Evolutionary conservation across 2,329 filamentous ascomycete species (phyloP), one percentile per base, ranked within the genome.

Genomic region (Neophaeococcomyces mojaviensis): DNA sequence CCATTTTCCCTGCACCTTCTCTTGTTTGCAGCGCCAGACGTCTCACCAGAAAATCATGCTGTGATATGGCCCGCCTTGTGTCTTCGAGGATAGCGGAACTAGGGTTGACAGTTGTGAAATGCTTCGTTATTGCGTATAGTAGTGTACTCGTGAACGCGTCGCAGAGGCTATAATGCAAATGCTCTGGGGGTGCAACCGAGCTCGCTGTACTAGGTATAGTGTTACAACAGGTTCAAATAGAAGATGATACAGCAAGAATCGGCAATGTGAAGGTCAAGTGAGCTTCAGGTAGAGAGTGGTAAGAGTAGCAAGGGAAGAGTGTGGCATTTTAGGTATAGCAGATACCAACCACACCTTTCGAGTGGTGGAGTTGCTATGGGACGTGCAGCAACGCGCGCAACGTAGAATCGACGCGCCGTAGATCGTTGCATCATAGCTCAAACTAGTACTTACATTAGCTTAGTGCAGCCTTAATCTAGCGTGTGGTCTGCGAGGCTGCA

Each of bases 191-290:
- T 31, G 22, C 39, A 28, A 19, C 30, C n/a, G 26, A 30, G 18
- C 5, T 28, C 15, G 24, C 3, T 22, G 13, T 13, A 22, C 41
- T 33, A 32, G 22, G 30, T n/a, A 20, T 44, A 35, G 22, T 36
- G 41, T 44, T 47, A 41, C 36, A 47, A 40, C 13, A 10, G 28
- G 36, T 30, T 44, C 33, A 37, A 9, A 37, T 13, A 19, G 32
- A 41, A 18, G 19, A 12, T 4, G 31, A 15, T 15, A 15, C 8
- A 3, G 4, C n/a, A 13, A 41, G 13, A 3, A 18, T 16, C 18
- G 28, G 26, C 10, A 41, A 10, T 3, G 32, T 10, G 9, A 18
- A n/a, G 18, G 13, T 5, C 15, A 19, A 41, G 28, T 20, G 26
- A 26, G 12, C 18, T 28, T n/a, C 15, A 28, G 10, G 37, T 39